Evolutionary conservation across 805 yeast genomes (phyloP), one percentile per base, ranked within the genome.

Genomic region (Cyberlindnera euphorbiiphila): DNA sequence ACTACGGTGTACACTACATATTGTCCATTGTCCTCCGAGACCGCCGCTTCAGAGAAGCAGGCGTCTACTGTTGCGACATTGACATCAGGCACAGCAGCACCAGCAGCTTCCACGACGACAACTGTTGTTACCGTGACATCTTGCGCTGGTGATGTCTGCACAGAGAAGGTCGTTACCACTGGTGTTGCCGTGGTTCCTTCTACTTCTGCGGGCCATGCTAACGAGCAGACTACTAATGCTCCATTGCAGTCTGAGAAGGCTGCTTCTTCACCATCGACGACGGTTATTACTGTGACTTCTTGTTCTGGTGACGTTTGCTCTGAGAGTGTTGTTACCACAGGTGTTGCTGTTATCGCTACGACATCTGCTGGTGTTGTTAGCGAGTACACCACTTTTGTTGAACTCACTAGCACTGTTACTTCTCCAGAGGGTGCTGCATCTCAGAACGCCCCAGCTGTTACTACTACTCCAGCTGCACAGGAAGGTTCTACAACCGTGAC

Each of bases 1-100:
- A 59, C 37, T 23, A 71, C 71, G 9, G 53, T 15, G 22, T 46
- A 46, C 41, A 46, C 50, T 28, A 46, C 50, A 11, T 46, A 41
- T 34, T 46, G 50, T 16, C 49, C 50, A 35, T 20, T 46, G 19
- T 28, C 41, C 9, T 16, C 37, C 18, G 19, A 12, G 9, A 25
- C 34, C 8, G 31, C 11, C 6, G 24, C 34, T 18, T 27, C 22
- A 15, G 19, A 25, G 19, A 18, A 10, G 9, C 9, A n/a, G n/a
- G n/a, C n/a, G n/a, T n/a, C n/a, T n/a, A n/a, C n/a, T n/a, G n/a
- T n/a, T n/a, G n/a, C n/a, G n/a, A n/a, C n/a, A n/a, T n/a, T n/a
- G n/a, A n/a, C n/a, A n/a, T n/a, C n/a, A n/a, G 29, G 49, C 31
- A 42, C 35, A 11, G 14, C 37, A 26, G 32, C 43, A 23, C 25